These are phyloP conservation scores for Gilbertella persicaria DNA, from an alignment of 371 early-diverging fungal genomes.

Conservation along the genomic window DNA sequence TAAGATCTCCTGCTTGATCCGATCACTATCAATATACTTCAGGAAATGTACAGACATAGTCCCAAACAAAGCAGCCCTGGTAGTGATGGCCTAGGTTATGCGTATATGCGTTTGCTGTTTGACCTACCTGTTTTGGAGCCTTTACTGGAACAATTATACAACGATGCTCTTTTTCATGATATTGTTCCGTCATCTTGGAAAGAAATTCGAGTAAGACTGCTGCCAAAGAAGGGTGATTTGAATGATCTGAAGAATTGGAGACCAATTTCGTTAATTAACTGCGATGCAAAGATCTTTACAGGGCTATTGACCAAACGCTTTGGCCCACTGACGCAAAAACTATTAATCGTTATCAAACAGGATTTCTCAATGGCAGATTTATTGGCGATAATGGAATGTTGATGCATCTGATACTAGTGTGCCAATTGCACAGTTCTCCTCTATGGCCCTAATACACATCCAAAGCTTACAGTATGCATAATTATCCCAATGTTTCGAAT, in stretches of 20 bases:
- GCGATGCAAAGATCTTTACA: constrained; percentile 10
- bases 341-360: too few relatives aligned
- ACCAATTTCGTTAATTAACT: constrained; percentile 20
- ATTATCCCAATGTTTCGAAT: too few relatives aligned
- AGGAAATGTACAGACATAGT: neutral
- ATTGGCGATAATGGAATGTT: too few relatives aligned
- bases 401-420: too few relatives aligned
- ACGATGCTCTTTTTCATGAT: neutral
- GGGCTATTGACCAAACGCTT: neutral
- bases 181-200: constrained; percentile 1
- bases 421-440: too few relatives aligned
- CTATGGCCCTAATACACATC: too few relatives aligned
- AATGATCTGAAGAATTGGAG: constrained; percentile 23
- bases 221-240: constrained; percentile 17
- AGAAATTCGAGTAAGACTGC: constrained; percentile 10
- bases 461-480: too few relatives aligned
- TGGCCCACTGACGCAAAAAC: too few relatives aligned
- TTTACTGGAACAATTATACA: neutral
- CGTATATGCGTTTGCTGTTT: constrained; percentile 5
- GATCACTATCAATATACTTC: neutral
- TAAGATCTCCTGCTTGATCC: neutral
- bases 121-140: neutral
- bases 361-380: too few relatives aligned
- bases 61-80: constrained; percentile 11
- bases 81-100: constrained; percentile 2